Evolutionary conservation across 179 eudicot species (phyloP), one percentile per base, ranked within the genome.

Genomic region (Camellia oleifera): DNA sequence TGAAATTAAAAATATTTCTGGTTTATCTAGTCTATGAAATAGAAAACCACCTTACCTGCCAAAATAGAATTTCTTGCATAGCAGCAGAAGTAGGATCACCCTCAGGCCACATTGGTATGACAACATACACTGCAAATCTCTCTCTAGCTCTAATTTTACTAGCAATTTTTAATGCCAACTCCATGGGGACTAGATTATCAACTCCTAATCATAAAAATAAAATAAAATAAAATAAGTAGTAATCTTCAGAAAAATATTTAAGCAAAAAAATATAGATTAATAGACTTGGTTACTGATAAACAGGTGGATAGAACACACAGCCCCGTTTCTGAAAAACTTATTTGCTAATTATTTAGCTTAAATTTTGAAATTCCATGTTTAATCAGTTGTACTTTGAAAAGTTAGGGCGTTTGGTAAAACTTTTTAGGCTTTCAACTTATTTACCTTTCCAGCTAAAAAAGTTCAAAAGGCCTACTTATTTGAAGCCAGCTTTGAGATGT

Each of bases 21-120:
- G 12, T 53, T 20, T 26, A 52, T 54, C 20, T 65, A 69, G 45
- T 66, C 2, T 40, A 46, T 7, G 17, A 46, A 57, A 50, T 52
- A 74, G 52, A 54, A 67, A 60, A 18, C 67, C 71, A 42, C n/a
- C 13, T 73, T 81, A 95, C 98, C 95, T 95, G 98, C 98, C 98
- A 95, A 88, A 84, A 92, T 9, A 95, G 88, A 82, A 95, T 95
- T 88, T 92, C 97, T 86, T 93, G 98, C 78, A 93, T 91, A 26
- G 95, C 71, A 80, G 89, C 92, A 79, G 93, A 86, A 80, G 82
- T 84, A 4, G 98, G 96, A 72, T 86, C 91, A 77, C 98, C 98
- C 83, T 95, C 98, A 46, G 98, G 98, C 97, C 97, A 94, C 98
- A 94, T 79, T 71, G 98, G 98, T 80, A 94, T 90, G 78, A 92